Evolutionary conservation across 1,139 yeast genomes (phyloP).

Genomic region (Hansenula sp.): DNA sequence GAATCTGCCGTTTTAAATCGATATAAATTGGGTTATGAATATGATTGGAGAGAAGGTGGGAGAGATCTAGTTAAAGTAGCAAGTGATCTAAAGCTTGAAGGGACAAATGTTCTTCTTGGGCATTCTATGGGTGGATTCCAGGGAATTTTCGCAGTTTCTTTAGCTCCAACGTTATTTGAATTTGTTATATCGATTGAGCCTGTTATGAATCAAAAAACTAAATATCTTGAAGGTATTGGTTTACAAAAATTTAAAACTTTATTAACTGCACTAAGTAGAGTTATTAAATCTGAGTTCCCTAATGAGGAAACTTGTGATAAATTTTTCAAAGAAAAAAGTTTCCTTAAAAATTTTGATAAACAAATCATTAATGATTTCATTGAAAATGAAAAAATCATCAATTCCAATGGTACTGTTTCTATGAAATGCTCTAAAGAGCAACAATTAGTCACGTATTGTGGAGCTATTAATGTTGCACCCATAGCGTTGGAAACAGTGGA

Average conservation of each 20-base stretch:
- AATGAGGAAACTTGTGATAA: constrained; percentile 32
- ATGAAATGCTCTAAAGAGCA: constrained; percentile 35
- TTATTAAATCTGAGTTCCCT: constrained; percentile 26
- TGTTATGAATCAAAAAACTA: constrained; percentile 34
- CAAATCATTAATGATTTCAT: constrained; percentile 39
- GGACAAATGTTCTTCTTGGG: constrained; percentile 46
- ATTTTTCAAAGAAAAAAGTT: constrained; percentile 39
- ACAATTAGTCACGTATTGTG: constrained; percentile 44
- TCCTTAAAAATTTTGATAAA: constrained; percentile 41
- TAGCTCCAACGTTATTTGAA: constrained; percentile 49
- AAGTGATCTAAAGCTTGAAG: constrained; percentile 34
- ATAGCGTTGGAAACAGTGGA: constrained; percentile 32
- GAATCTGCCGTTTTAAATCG: constrained; percentile 52
- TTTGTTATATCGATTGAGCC: constrained; percentile 56
- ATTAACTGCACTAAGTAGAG: constrained; percentile 1
- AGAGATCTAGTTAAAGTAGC: constrained; percentile 48
- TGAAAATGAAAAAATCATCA: constrained; percentile 32
- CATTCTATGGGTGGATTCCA: constrained; percentile 67
- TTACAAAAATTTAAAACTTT: constrained; percentile 4
- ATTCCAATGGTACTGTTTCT: constrained; percentile 26
- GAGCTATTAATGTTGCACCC: constrained; percentile 31
- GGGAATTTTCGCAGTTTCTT: constrained; percentile 42
- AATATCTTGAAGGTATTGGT: constrained; percentile 16
- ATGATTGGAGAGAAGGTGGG: constrained; percentile 58
- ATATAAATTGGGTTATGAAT: constrained; percentile 45